Evolutionary conservation across 2,329 filamentous ascomycete genomes (phyloP), one percentile per base, ranked within the genome.

Genomic region (Shiraia sp.): DNA sequence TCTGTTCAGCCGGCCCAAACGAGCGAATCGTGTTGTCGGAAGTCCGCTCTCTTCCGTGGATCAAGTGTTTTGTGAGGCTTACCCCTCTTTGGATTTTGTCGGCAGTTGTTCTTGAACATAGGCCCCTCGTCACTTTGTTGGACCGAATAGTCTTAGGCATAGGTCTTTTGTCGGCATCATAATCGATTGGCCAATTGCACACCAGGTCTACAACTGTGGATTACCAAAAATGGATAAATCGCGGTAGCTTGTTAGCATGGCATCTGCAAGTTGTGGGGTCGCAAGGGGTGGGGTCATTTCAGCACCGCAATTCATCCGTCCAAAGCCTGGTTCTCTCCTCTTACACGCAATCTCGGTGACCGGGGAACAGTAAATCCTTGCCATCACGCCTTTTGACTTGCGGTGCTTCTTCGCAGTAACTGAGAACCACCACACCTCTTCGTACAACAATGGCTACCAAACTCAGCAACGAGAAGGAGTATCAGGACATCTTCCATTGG

Each of bases 401-500:
- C 8, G 4, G 6, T 7, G 13, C 8, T 10, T 6, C 10, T 31
- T 24, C 17, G 14, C n/a, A 31, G 23, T 17, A n/a, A 15, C 25
- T 17, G 19, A 9, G 17, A 14, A 12, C 32, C 8, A 10, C 14
- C 7, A 16, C 3, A 4, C 19, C 32, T 22, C 19, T 22, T 22
- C 19, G 19, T 22, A 22, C 23, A 40, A 58, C 27, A 17, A 65
- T 65, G 61, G 49, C 61, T 27, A 36, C 57, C 13, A 40, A 47
- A 22, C 38, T 60, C 47, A 40, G 68, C 55, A 46, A 72, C 51
- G 63, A 73, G 40, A 50, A 68, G 37, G 51, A 68, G 35, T 69
- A 68, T 36, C 65, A 69, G 43, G 55, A 64, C 13, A 68, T 67
- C 33, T 69, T 69, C 49, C 66, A 69, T 56, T 82, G 80, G 79